phyloP scores from a whole-genome alignment of 352 stramenopile species.

The Discostella stelligera region DNA sequence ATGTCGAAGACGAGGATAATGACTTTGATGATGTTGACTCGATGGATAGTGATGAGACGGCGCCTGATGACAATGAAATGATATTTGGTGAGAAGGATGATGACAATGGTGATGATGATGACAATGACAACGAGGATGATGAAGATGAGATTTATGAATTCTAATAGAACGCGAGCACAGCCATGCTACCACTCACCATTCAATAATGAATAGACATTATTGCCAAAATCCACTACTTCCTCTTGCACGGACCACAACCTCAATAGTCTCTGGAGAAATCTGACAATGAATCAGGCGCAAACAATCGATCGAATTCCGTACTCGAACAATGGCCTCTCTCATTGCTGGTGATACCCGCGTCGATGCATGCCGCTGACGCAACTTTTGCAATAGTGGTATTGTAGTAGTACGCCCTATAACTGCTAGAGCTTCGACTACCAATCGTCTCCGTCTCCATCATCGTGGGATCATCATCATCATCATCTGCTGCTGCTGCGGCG shows the following conservation, averaged over 20 bases:
- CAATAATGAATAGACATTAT: no score
- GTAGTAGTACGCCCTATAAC: no score
- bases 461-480: no score
- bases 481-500: no score
- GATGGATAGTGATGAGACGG: background rate
- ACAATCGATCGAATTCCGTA: slow-evolving; percentile 88
- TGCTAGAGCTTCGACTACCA: no score
- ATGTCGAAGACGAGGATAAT: background rate
- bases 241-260: slow-evolving; percentile 85
- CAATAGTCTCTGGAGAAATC: slow-evolving; percentile 90
- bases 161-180: no score
- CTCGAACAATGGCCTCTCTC: slow-evolving; percentile 85
- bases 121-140: background rate
- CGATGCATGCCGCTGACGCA: slow-evolving; percentile 85
- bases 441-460: no score
- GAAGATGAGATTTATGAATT: no score
- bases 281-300: slow-evolving; percentile 88
- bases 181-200: no score
- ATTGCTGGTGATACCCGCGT: slow-evolving; percentile 84
- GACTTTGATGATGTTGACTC: background rate
- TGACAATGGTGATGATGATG: background rate
- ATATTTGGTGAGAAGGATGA: background rate
- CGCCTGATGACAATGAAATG: background rate
- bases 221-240: no score
- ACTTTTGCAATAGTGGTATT: slow-evolving; percentile 90